Conservation (phyloP, 1,284 basidiomycete genomes). For the Boletus semigastroideus region DNA sequence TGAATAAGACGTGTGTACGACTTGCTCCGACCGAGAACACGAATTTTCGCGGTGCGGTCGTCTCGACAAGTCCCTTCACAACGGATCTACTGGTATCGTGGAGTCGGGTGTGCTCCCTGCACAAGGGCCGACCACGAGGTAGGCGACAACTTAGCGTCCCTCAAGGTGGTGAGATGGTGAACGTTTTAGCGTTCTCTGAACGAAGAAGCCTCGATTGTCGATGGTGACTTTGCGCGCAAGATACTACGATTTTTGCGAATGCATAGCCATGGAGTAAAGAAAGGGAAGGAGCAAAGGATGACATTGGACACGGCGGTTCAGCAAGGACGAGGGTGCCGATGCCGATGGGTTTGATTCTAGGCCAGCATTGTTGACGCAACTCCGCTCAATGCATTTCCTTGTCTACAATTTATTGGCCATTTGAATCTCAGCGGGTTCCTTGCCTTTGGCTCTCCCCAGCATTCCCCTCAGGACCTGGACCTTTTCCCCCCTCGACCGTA, state of each 20-base stretch:
- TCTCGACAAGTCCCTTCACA: slow-evolving; percentile 13
- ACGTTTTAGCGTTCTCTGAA: slow-evolving; percentile 1
- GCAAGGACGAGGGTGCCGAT: background rate
- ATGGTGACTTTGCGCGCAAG: background rate
- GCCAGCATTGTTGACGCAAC: slow-evolving; percentile 9
- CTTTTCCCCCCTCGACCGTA: background rate
- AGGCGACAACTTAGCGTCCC: background rate
- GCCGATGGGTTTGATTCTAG: slow-evolving; percentile 2
- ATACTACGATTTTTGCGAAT: background rate
- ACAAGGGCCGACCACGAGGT: background rate
- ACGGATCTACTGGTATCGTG: slow-evolving; percentile 8
- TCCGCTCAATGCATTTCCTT: slow-evolving; percentile 16
- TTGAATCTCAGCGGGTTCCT: slow-evolving; percentile 8
- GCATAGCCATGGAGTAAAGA: background rate
- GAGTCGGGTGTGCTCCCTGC: background rate
- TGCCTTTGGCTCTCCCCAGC: background rate
- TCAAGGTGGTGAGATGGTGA: slow-evolving; percentile 8
- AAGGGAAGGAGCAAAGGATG: background rate
- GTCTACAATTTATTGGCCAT: slow-evolving; percentile 2
- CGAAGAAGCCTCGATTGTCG: background rate
- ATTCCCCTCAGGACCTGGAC: background rate
- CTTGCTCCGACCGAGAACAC: slow-evolving; percentile 23
- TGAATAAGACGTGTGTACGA: slow-evolving; percentile 18
- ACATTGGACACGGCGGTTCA: background rate
- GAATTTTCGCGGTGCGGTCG: slow-evolving; percentile 27